Conservation (phyloP, 768 basidiomycete species). For the Astraeus odoratus region DNA sequence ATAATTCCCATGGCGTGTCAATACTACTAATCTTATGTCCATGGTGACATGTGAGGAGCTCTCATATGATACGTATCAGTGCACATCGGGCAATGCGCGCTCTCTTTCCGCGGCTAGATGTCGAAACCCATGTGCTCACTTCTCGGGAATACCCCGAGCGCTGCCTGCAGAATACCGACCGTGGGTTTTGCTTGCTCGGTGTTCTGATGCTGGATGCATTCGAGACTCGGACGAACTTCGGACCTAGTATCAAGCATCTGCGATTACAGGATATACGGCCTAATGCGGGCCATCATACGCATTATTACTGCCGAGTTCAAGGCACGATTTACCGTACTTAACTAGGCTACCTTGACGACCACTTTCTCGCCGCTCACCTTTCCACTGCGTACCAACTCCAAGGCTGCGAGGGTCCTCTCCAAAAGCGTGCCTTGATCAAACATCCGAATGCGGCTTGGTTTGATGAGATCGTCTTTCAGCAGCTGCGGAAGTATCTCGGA, state of each 20-base stretch:
- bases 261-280: too few species aligned
- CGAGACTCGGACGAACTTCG: background rate
- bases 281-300: too few species aligned
- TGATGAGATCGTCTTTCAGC: constrained; percentile 31
- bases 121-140: background rate
- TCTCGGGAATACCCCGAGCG: background rate
- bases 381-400: constrained; percentile 41
- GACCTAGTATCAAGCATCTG: too few species aligned
- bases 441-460: constrained; percentile 35
- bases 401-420: constrained; percentile 34
- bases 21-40: too few species aligned
- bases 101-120: background rate
- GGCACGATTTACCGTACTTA: background rate
- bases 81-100: background rate
- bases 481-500: constrained; percentile 39
- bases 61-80: background rate
- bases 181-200: background rate
- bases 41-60: background rate
- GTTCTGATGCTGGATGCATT: background rate
- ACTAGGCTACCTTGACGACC: constrained; percentile 30
- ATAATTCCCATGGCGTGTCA: too few species aligned
- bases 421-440: constrained; percentile 37
- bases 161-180: background rate
- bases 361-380: constrained; percentile 47
- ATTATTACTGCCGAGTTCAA: background rate